Evolutionary conservation across 306 rosid species (phyloP).

Genomic region (Inga laurina): DNA sequence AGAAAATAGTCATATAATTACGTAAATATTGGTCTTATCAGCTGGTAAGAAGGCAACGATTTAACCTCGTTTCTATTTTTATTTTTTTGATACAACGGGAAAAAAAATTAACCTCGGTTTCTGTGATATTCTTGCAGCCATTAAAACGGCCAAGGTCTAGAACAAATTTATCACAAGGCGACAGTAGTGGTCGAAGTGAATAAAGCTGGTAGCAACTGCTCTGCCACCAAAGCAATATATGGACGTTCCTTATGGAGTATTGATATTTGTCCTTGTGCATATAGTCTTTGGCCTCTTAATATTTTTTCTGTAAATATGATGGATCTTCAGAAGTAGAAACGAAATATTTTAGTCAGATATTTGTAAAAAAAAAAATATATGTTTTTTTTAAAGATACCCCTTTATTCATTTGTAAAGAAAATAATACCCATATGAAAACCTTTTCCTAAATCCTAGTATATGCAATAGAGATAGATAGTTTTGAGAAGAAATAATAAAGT

Average conservation of each 20-base stretch:
- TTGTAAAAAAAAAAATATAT: no score
- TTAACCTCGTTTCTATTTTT: neutral
- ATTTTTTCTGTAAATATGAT: constrained; percentile 24
- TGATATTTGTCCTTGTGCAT: neutral
- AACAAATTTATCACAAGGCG: constrained; percentile 55
- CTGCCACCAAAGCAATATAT: constrained; percentile 14
- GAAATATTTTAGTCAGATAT: neutral
- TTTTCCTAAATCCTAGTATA: no score
- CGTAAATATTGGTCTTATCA: neutral
- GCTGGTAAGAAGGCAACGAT: constrained; percentile 24
- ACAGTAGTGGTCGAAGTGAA: constrained; percentile 16
- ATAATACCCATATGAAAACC: neutral
- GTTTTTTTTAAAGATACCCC: no score
- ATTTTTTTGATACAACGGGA: no score
- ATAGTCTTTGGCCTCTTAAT: neutral
- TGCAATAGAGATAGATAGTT: no score
- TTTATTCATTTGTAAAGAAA: neutral
- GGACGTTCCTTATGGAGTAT: constrained; percentile 21
- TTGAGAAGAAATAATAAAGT: no score
- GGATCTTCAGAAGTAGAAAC: neutral
- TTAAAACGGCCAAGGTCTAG: constrained; percentile 56
- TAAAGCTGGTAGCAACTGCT: constrained; percentile 27
- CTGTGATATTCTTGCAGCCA: constrained; percentile 55
- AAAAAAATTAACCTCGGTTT: neutral
- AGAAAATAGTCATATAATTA: neutral